Conservation (phyloP, 1,284 basidiomycete species). For the Abortiporus biennis region DNA sequence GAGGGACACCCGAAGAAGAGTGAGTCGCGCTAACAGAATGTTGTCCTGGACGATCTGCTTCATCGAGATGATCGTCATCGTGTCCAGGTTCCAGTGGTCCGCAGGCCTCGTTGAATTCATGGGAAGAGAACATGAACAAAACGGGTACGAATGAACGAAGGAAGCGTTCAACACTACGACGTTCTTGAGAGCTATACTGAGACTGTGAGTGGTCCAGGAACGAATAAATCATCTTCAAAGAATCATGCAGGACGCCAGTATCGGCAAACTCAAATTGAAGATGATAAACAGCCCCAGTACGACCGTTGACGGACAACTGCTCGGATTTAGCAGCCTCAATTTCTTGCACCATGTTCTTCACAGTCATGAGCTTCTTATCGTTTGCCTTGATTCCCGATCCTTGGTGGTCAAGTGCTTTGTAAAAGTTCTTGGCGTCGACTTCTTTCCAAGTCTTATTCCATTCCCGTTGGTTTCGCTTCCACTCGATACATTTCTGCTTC, state of each 20-base stretch:
- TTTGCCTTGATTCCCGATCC: constrained; percentile 92
- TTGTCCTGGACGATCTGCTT: constrained; percentile 31
- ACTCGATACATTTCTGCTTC: constrained; percentile 96
- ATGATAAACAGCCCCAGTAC: constrained; percentile 36
- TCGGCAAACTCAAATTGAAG: constrained; percentile 81
- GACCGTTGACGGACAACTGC: constrained; percentile 41
- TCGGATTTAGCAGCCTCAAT: constrained; percentile 78
- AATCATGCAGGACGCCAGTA: constrained; percentile 78
- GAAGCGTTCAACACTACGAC: constrained; percentile 81
- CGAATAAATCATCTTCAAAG: constrained; percentile 84
- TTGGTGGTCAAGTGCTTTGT: constrained; percentile 96
- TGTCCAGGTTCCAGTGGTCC: constrained; percentile 46
- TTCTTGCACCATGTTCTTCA: constrained; percentile 85
- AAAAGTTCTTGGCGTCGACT: constrained; percentile 95
- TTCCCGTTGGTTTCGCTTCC: constrained; percentile 91
- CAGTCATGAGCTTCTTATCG: constrained; percentile 94
- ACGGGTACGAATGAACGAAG: constrained; percentile 82
- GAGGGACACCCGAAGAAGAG: constrained; percentile 45
- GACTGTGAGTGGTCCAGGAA: constrained; percentile 85
- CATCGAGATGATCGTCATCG: constrained; percentile 20
- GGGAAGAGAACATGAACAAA: constrained; percentile 71
- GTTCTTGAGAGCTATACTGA: constrained; percentile 69
- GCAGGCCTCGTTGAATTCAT: constrained; percentile 75
- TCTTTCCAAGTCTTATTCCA: constrained; percentile 98
- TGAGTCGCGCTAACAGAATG: constrained; percentile 37